phyloP scores from a whole-genome alignment of 768 basidiomycete species.

The Naganishia vaughanmartiniae region DNA sequence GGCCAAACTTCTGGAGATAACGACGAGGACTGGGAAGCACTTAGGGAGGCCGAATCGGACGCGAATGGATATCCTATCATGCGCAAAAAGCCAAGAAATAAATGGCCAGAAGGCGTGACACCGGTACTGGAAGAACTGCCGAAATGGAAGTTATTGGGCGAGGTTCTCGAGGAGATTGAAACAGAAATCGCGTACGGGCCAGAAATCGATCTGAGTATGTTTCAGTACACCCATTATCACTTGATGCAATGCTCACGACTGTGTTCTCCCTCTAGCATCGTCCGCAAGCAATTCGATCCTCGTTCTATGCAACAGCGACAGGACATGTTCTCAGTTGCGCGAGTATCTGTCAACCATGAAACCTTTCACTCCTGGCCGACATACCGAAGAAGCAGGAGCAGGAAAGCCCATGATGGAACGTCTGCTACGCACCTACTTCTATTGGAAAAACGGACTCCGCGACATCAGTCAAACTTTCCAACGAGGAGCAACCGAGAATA shows the following conservation, averaged over 20 bases:
- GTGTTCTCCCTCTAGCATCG: slow-evolving; percentile 37
- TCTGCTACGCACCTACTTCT: slow-evolving; percentile 69
- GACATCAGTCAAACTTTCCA: slow-evolving; percentile 41
- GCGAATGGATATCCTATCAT: slow-evolving; percentile 17
- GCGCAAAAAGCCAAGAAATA: slow-evolving; percentile 30
- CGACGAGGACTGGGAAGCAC: slow-evolving; percentile 59
- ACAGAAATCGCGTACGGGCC: slow-evolving; percentile 60
- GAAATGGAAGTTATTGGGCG: slow-evolving; percentile 83
- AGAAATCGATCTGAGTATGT: slow-evolving; percentile 34
- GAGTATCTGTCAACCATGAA: slow-evolving; percentile 71
- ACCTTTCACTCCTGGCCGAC: slow-evolving; percentile 30
- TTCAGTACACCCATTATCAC: not conserved
- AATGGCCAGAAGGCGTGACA: slow-evolving; percentile 52
- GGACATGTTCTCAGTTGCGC: slow-evolving; percentile 69
- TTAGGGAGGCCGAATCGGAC: slow-evolving; percentile 39
- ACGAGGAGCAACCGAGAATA: slow-evolving; percentile 6
- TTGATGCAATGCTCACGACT: not conserved
- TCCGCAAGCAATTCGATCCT: slow-evolving; percentile 73
- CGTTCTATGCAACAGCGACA: slow-evolving; percentile 79
- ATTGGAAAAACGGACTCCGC: slow-evolving; percentile 66
- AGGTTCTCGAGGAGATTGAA: slow-evolving; percentile 87
- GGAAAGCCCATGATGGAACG: slow-evolving; percentile 77
- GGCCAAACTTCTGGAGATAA: slow-evolving; percentile 54
- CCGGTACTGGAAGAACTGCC: slow-evolving; percentile 90
- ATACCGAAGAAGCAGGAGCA: slow-evolving; percentile 41